These are phyloP conservation scores for Fraxinus quadrangulata DNA, from an alignment of 257 asterid genomes.

Conservation along the genomic window DNA sequence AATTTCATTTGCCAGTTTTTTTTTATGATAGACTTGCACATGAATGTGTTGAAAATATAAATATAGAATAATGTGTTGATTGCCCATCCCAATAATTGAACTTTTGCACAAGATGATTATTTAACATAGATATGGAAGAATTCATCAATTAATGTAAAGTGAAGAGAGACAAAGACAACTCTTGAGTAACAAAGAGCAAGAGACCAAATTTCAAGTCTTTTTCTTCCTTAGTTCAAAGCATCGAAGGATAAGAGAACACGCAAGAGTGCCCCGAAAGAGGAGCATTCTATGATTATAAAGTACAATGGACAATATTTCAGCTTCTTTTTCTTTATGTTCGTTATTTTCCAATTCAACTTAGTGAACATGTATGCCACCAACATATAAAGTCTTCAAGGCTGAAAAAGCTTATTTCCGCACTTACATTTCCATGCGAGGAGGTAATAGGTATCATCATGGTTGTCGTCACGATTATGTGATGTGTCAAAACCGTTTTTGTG, in stretches of 20 bases:
- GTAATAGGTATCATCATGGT: slow-evolving; percentile 17
- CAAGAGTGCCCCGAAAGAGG: not conserved
- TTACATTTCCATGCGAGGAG: slow-evolving; percentile 28
- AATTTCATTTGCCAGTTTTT: no score
- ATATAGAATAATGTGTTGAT: no score
- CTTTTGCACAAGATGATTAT: not conserved
- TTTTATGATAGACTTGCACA: no score
- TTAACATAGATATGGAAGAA: not conserved
- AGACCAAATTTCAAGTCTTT: not conserved
- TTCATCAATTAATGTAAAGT: not conserved
- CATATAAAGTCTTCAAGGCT: not conserved
- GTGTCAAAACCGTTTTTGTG: not conserved
- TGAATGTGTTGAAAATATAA: no score
- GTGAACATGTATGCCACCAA: not conserved
- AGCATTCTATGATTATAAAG: not conserved
- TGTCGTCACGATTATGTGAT: not conserved
- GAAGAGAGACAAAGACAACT: not conserved
- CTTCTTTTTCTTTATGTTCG: not conserved
- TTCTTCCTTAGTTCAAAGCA: not conserved
- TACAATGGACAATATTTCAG: not conserved
- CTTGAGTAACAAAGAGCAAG: not conserved
- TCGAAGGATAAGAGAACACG: not conserved
- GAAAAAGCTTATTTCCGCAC: slow-evolving; percentile 23
- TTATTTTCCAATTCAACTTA: not conserved
- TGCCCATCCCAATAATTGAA: no score